A percentile compares a stretch with the other conserved stretches of the same genome.
Conservation (phyloP, 2,329 filamentous ascomycete genomes). For the Pyrenophora graminea region DNA sequence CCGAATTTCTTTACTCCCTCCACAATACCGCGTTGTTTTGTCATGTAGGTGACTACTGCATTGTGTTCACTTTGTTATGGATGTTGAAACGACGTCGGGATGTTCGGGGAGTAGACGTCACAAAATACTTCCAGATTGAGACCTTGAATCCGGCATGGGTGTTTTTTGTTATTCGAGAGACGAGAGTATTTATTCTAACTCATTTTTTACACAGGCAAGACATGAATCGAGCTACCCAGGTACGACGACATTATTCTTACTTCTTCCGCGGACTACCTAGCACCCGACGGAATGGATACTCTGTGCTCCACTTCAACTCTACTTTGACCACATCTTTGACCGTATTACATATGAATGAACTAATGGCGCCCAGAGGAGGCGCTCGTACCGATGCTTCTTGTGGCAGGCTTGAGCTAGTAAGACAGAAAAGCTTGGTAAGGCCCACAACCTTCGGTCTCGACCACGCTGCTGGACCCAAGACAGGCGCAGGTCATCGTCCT, state of each 20-base stretch:
- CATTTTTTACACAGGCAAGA: no score
- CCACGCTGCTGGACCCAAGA: conserved; percentile 10
- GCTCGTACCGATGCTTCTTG: not conserved
- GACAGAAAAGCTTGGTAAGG: not conserved
- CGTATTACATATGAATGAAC: not conserved
- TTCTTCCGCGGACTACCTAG: no score
- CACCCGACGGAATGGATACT: conserved; percentile 18
- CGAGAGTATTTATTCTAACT: no score
- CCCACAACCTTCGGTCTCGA: conserved; percentile 9
- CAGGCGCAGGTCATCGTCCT: conserved; percentile 4
- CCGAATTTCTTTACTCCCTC: not conserved
- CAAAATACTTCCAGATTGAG: no score
- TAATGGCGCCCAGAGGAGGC: not conserved
- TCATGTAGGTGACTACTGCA: no score
- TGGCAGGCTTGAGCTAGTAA: no score
- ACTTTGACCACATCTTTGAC: conserved; percentile 12
- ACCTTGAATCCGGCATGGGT: no score
- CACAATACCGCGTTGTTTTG: not conserved
- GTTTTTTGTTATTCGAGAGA: no score
- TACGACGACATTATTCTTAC: no score
- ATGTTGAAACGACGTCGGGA: no score
- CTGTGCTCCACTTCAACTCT: conserved; percentile 9
- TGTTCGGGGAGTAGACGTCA: no score
- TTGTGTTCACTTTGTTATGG: no score
- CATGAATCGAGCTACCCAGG: not conserved